phyloP scores from a whole-genome alignment of 768 basidiomycete genomes.

The Tricholoma bakamatsutake region DNA sequence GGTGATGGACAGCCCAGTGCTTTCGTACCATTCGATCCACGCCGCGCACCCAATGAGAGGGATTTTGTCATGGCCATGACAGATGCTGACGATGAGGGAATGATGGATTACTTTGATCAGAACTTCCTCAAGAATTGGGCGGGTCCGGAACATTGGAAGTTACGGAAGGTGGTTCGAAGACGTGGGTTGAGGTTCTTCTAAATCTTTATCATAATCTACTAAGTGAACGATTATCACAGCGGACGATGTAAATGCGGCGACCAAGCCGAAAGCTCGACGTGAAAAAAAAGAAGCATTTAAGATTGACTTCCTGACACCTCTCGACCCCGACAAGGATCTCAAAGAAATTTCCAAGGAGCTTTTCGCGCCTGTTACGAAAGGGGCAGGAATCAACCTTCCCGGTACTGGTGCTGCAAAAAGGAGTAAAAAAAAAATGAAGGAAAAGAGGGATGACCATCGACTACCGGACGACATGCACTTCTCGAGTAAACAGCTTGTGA shows the following conservation, averaged over 20 bases:
- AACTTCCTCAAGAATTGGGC: slow-evolving; percentile 93
- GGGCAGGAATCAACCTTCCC: slow-evolving; percentile 63
- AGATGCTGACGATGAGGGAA: slow-evolving; percentile 48
- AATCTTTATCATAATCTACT: neutral
- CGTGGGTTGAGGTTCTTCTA: slow-evolving; percentile 40
- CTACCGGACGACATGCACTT: slow-evolving; percentile 99
- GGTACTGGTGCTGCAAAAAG: slow-evolving; percentile 42
- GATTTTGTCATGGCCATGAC: slow-evolving; percentile 87
- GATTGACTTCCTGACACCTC: slow-evolving; percentile 69
- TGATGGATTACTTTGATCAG: slow-evolving; percentile 86
- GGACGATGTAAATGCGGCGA: slow-evolving; percentile 38
- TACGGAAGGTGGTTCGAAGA: slow-evolving; percentile 73
- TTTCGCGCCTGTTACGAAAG: slow-evolving; percentile 72
- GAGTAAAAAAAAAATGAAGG: slow-evolving; percentile 43
- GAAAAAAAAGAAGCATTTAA: slow-evolving; percentile 78
- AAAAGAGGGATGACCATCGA: slow-evolving; percentile 68
- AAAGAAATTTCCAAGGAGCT: slow-evolving; percentile 64
- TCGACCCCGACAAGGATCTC: slow-evolving; percentile 49
- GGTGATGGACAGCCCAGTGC: slow-evolving; percentile 38
- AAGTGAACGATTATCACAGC: slow-evolving; percentile 19
- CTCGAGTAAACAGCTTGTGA: slow-evolving; percentile 81
- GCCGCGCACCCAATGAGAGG: slow-evolving; percentile 65
- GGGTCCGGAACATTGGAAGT: slow-evolving; percentile 97
- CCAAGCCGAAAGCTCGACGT: slow-evolving; percentile 46
- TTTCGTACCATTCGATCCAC: slow-evolving; percentile 81